Conservation (phyloP, 139 green algal genomes). For the Chlorella vulgaris region DNA sequence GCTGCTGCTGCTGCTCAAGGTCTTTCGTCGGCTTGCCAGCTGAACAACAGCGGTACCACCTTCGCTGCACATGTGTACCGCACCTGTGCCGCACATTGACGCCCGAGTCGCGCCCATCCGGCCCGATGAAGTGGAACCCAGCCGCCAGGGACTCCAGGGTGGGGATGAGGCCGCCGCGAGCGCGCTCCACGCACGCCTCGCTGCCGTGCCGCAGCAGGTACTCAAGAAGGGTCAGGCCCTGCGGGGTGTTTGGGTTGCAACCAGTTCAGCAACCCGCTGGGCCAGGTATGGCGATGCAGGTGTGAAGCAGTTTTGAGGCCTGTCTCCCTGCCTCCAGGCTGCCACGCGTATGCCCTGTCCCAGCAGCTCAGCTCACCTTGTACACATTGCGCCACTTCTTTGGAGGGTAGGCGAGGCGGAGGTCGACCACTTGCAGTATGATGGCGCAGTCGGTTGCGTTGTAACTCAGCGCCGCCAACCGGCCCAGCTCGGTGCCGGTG, state of each 20-base stretch:
- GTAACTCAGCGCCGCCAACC: constrained; percentile 67
- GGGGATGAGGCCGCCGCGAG: constrained; percentile 41
- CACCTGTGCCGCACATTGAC: constrained; percentile 85
- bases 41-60: no score
- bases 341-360: no score
- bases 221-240: constrained; percentile 85
- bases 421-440: constrained; percentile 76
- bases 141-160: constrained; percentile 64
- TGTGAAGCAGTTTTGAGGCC: no score
- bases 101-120: constrained; percentile 75
- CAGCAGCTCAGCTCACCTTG: constrained; percentile 66
- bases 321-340: no score
- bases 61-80: no score
- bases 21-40: no score
- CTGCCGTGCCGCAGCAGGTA: constrained; percentile 79
- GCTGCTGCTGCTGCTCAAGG: no score
- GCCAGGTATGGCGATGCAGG: no score
- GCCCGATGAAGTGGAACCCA: constrained; percentile 69
- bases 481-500: constrained; percentile 68
- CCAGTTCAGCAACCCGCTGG: no score
- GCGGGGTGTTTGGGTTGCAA: background rate
- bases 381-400: constrained; percentile 87
- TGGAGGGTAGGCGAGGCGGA: constrained; percentile 64
- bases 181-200: constrained; percentile 45
- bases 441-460: constrained; percentile 55